Percentiles rank a stretch among this genome's conserved stretches.
Evolutionary conservation across 768 basidiomycete species (phyloP).

Genomic region (Pleurotus cornucopiae): DNA sequence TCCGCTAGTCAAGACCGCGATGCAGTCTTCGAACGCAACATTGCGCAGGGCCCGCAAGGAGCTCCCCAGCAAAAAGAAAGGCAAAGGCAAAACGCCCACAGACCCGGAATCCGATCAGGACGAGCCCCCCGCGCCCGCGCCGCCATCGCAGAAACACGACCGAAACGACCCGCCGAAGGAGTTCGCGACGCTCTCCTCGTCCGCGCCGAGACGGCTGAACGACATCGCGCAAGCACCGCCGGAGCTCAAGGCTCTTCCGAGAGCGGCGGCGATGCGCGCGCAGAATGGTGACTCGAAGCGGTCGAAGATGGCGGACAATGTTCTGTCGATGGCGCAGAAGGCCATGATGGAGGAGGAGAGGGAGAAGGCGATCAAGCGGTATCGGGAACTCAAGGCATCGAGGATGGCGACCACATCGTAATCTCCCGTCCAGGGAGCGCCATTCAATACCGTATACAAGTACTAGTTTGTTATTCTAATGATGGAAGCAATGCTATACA

Average conservation of each 20-base stretch:
- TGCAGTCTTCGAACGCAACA: conserved; percentile 51
- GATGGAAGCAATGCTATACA: too few relatives aligned
- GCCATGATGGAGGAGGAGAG: conserved; percentile 75
- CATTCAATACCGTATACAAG: too few relatives aligned
- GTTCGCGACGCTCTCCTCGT: conserved; percentile 45
- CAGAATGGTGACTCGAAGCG: conserved; percentile 12
- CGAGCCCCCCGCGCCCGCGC: conserved; percentile 11
- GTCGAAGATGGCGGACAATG: conserved; percentile 32
- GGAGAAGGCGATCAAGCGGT: conserved; percentile 61
- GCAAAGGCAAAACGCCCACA: conserved; percentile 13
- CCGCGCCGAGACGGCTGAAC: conserved; percentile 62
- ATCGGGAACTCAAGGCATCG: conserved; percentile 63
- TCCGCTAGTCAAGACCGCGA: conserved; percentile 55
- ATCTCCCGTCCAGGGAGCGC: too few relatives aligned
- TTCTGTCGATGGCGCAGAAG: conserved; percentile 73
- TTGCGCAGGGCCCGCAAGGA: conserved; percentile 40
- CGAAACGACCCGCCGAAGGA: conserved; percentile 33
- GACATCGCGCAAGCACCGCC: conserved; percentile 42
- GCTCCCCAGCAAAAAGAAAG: conserved; percentile 14
- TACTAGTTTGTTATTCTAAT: not conserved
- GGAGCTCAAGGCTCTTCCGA: conserved; percentile 38
- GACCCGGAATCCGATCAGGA: conserved; percentile 12
- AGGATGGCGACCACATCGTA: conserved; percentile 17
- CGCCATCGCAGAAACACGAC: conserved; percentile 15
- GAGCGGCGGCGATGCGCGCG: conserved; percentile 27